These are phyloP conservation scores for Nectriaceae sp. DNA, from an alignment of 2,329 filamentous ascomycete species.

Conservation along the genomic window DNA sequence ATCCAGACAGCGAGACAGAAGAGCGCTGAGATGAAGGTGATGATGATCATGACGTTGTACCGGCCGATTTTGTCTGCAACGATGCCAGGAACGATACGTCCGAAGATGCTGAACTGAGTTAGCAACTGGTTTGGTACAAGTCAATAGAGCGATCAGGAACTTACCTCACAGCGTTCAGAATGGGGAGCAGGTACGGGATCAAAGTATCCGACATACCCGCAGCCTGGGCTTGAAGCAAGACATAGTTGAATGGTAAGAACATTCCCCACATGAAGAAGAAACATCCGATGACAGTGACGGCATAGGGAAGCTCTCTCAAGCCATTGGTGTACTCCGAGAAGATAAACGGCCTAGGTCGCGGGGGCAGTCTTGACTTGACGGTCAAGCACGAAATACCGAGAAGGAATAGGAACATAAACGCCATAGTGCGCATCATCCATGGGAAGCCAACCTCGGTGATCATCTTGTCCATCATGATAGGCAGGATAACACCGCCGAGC, in stretches of 20 bases:
- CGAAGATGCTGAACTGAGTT: conserved; percentile 42
- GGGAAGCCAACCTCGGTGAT: conserved; percentile 47
- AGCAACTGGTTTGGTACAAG: conserved; percentile 4
- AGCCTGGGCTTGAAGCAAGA: conserved; percentile 48
- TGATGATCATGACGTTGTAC: conserved; percentile 52
- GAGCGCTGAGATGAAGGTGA: conserved; percentile 50
- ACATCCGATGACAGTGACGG: conserved; percentile 43
- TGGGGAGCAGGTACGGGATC: conserved; percentile 51
- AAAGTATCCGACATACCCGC: conserved; percentile 44
- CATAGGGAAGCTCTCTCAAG: conserved; percentile 48
- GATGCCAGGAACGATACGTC: conserved; percentile 54
- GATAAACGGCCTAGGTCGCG: conserved; percentile 46
- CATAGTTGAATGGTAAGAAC: conserved; percentile 57
- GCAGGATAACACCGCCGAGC: conserved; percentile 57
- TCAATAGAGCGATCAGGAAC: conserved; percentile 8
- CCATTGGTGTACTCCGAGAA: conserved; percentile 48
- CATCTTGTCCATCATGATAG: conserved; percentile 62
- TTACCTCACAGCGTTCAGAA: conserved; percentile 58
- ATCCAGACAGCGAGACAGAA: conserved; percentile 52
- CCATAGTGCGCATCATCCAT: conserved; percentile 51
- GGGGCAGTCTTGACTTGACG: conserved; percentile 42
- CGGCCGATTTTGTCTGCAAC: conserved; percentile 47
- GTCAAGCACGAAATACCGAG: conserved; percentile 37
- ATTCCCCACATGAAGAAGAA: conserved; percentile 60
- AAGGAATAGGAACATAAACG: conserved; percentile 45